Conservation (phyloP, 495 filamentous ascomycete species). For the Pyrenula massariospora region DNA sequence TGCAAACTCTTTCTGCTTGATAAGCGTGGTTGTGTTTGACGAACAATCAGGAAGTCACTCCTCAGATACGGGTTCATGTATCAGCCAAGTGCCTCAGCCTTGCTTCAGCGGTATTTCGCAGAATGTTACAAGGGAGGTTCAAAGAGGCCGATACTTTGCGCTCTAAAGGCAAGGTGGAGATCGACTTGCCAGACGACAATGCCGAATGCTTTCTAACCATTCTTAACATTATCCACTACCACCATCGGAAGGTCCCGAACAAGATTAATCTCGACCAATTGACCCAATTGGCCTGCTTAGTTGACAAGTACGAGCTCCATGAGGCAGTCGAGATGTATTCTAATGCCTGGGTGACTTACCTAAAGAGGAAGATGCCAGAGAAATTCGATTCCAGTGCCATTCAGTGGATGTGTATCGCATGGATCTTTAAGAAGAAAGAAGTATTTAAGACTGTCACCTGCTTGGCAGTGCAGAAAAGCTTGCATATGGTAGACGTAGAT, state of each 20-base stretch:
- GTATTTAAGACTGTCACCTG: not conserved
- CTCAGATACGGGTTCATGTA: slow-evolving; percentile 10
- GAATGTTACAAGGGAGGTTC: slow-evolving; percentile 8
- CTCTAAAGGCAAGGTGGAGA: slow-evolving; percentile 6
- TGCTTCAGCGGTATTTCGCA: slow-evolving; percentile 27
- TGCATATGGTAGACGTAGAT: no score
- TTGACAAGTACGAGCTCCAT: slow-evolving; percentile 19
- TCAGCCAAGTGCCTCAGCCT: slow-evolving; percentile 30
- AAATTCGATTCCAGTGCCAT: slow-evolving; percentile 6
- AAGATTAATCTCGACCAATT: slow-evolving; percentile 7
- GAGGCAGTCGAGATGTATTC: slow-evolving; percentile 28
- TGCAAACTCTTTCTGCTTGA: no score
- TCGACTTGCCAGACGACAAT: slow-evolving; percentile 18
- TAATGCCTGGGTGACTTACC: slow-evolving; percentile 21
- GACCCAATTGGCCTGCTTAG: slow-evolving; percentile 11
- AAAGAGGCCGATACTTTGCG: slow-evolving; percentile 18
- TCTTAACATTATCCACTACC: slow-evolving; percentile 15
- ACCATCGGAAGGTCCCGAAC: slow-evolving; percentile 9
- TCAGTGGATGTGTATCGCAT: slow-evolving; percentile 15
- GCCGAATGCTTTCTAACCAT: slow-evolving; percentile 7
- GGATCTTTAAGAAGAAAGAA: slow-evolving; percentile 5
- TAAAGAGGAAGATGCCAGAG: slow-evolving; percentile 3
- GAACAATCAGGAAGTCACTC: no score
- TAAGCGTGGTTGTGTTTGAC: no score
- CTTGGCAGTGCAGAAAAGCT: no score